Conservation (phyloP, 1,284 basidiomycete species). For the Fomes fomentarius region DNA sequence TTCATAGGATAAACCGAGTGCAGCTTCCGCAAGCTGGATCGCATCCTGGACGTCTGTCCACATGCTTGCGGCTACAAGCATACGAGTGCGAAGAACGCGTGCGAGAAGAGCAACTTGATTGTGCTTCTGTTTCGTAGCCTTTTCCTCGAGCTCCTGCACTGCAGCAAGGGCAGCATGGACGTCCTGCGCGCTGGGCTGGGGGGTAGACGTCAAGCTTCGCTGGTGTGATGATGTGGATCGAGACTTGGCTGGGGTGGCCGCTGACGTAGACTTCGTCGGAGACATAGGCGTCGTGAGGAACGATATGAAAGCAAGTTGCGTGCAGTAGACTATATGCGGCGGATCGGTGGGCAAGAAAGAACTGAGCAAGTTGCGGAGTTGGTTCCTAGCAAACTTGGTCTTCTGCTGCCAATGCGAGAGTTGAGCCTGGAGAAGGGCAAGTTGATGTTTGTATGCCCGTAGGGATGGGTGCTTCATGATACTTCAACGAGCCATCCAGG, state of each 20-base stretch:
- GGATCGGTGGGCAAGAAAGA: constrained; percentile 51
- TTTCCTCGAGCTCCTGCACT: constrained; percentile 44
- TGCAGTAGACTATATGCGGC: constrained; percentile 53
- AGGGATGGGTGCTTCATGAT: constrained; percentile 59
- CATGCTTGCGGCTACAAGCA: constrained; percentile 52
- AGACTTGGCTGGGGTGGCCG: not conserved
- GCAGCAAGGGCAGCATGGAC: constrained; percentile 45
- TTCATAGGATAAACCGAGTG: constrained; percentile 45
- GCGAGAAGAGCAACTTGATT: constrained; percentile 48
- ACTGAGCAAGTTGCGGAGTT: constrained; percentile 56
- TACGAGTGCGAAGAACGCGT: constrained; percentile 52
- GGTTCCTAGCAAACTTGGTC: constrained; percentile 56
- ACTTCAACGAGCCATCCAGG: not conserved
- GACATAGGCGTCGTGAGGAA: constrained; percentile 38
- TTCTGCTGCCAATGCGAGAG: constrained; percentile 58
- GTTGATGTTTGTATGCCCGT: constrained; percentile 55
- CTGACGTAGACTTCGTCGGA: constrained; percentile 13
- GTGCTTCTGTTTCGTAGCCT: constrained; percentile 46
- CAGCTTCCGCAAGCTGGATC: constrained; percentile 46
- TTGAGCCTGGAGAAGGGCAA: constrained; percentile 61
- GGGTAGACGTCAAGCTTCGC: constrained; percentile 10
- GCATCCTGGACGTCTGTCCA: constrained; percentile 55
- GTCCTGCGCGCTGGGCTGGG: constrained; percentile 32
- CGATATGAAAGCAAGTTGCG: constrained; percentile 56
- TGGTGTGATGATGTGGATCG: constrained; percentile 4